Conservation (phyloP, 2,329 filamentous ascomycete genomes). For the Dryadomyces quercivorus region DNA sequence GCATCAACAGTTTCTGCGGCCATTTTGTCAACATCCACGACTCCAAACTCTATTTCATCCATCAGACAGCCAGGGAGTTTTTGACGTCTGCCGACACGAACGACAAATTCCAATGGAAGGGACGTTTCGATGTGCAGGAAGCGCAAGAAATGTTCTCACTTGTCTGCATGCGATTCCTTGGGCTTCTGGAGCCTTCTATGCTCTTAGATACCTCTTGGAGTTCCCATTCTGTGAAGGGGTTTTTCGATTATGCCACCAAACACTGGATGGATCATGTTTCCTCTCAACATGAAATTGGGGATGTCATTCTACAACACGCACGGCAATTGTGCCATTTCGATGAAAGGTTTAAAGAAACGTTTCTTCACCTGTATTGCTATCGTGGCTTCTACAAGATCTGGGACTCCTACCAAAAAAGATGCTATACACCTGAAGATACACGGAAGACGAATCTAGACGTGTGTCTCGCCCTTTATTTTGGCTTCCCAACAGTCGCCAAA, state of each 20-base stretch:
- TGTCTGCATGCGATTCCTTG: not conserved
- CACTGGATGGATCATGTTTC: not conserved
- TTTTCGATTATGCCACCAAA: not conserved
- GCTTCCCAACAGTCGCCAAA: not conserved
- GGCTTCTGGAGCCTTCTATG: not conserved
- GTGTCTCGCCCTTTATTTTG: not conserved
- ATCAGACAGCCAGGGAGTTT: slow-evolving; percentile 28
- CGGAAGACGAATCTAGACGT: not conserved
- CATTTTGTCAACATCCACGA: slow-evolving; percentile 23
- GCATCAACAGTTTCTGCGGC: slow-evolving; percentile 20
- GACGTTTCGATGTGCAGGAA: not conserved
- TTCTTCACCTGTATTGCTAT: not conserved
- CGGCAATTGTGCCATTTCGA: not conserved
- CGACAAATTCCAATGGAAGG: not conserved
- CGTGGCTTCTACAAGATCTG: not conserved
- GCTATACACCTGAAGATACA: not conserved
- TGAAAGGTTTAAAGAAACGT: not conserved
- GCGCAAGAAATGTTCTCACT: not conserved
- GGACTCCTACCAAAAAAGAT: not conserved
- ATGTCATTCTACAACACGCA: not conserved
- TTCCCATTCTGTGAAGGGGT: too few relatives aligned
- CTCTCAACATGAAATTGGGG: not conserved
- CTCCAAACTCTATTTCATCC: slow-evolving; percentile 22
- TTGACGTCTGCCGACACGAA: slow-evolving; percentile 1
- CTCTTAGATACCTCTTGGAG: not conserved